Evolutionary conservation across 495 filamentous ascomycete genomes (phyloP).

Genomic region (Penicillium lividum): DNA sequence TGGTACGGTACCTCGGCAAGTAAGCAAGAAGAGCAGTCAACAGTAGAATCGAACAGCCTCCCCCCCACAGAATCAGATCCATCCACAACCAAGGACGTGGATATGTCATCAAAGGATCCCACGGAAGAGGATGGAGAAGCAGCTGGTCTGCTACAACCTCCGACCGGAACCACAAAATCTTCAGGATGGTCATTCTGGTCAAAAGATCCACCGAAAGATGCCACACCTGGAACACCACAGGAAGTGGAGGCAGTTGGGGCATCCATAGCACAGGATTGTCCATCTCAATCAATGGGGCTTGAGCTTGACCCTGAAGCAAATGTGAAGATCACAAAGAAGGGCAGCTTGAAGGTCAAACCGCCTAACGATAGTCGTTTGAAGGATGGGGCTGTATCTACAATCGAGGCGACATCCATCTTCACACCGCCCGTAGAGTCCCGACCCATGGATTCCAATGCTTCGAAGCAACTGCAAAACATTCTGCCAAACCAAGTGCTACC

Average conservation of each 20-base stretch:
- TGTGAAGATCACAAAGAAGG: constrained; percentile 49
- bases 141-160: constrained; percentile 38
- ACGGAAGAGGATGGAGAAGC: constrained; percentile 29
- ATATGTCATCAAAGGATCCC: constrained; percentile 25
- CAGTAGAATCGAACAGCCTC: constrained; percentile 26
- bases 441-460: constrained; percentile 39
- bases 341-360: constrained; percentile 42
- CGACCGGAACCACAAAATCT: constrained; percentile 44
- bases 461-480: constrained; percentile 45
- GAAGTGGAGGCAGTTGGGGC: constrained; percentile 63
- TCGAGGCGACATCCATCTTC: constrained; percentile 38
- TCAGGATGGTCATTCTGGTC: constrained; percentile 90
- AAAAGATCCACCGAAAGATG: constrained; percentile 56
- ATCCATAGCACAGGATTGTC: constrained; percentile 57
- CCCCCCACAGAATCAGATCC: constrained; percentile 8
- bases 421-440: constrained; percentile 21
- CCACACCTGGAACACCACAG: constrained; percentile 30
- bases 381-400: constrained; percentile 35
- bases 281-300: constrained; percentile 12
- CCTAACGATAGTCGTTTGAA: constrained; percentile 40
- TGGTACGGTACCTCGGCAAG: constrained; percentile 41
- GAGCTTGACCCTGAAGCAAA: constrained; percentile 30
- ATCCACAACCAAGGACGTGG: constrained; percentile 21
- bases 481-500: constrained; percentile 69
- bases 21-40: constrained; percentile 31